A percentile compares a stretch with the other conserved stretches of the same genome.
phyloP scores from a whole-genome alignment of 805 yeast species.

The Jamesozyma lodderae region DNA sequence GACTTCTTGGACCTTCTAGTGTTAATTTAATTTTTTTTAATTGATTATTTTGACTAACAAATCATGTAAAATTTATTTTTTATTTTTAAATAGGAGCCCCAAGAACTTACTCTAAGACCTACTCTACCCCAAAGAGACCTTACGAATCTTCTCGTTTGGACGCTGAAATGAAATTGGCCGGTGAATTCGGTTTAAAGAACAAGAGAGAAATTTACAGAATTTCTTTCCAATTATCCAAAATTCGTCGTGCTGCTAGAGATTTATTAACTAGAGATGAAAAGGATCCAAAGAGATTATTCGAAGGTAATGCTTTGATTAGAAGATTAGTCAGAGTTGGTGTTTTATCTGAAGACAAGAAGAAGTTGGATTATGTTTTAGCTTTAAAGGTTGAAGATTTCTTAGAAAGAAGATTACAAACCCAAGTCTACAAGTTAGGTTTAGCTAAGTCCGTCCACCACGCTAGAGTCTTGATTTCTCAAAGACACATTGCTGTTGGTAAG shows the following conservation, averaged over 20 bases:
- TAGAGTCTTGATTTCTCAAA: slow-evolving; percentile 95
- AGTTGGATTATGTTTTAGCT: slow-evolving; percentile 99
- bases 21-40: background rate
- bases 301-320: slow-evolving; percentile 99
- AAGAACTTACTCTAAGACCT: slow-evolving; percentile 98
- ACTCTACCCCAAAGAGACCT: slow-evolving; percentile 98
- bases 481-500: slow-evolving; percentile 99
- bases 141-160: slow-evolving; percentile 99
- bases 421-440: slow-evolving; percentile 98
- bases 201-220: slow-evolving; percentile 99
- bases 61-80: slow-evolving; percentile 1
- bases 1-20: slow-evolving; percentile 12
- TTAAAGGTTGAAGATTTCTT: slow-evolving; percentile 97
- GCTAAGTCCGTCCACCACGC: slow-evolving; percentile 99
- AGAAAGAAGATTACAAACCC: slow-evolving; percentile 99
- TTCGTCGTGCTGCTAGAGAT: slow-evolving; percentile 99
- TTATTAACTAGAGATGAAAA: slow-evolving; percentile 99
- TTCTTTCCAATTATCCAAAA: slow-evolving; percentile 97
- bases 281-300: slow-evolving; percentile 99
- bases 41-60: slow-evolving; percentile 8
- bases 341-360: slow-evolving; percentile 97
- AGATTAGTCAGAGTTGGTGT: slow-evolving; percentile 99
- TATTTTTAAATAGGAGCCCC: slow-evolving; percentile 67
- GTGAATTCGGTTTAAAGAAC: slow-evolving; percentile 99
- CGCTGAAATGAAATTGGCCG: slow-evolving; percentile 98